phyloP scores from a whole-genome alignment of 345 rosid species.

The Lepidium africanum region DNA sequence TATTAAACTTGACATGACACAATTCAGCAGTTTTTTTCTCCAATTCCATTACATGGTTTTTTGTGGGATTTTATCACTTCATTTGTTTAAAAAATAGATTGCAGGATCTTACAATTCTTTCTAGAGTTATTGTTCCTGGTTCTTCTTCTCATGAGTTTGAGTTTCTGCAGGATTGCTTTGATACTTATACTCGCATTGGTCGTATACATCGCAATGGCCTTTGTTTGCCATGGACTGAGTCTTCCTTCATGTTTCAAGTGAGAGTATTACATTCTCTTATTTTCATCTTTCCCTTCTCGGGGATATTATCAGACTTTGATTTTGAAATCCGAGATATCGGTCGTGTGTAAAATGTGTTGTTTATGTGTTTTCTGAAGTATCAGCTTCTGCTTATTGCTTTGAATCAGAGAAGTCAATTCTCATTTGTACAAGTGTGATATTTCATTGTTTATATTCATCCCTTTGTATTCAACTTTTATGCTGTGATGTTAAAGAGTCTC shows the following conservation, averaged over 20 bases:
- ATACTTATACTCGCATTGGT: slow-evolving; percentile 53
- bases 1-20: background rate
- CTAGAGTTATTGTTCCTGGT: background rate
- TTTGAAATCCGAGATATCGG: background rate
- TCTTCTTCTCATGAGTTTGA: slow-evolving; percentile 7
- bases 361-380: background rate
- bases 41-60: background rate
- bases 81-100: background rate
- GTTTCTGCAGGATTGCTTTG: slow-evolving; percentile 56
- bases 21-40: background rate
- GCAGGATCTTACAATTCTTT: background rate
- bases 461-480: background rate
- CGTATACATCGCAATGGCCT: slow-evolving; percentile 61
- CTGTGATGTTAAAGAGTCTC: background rate
- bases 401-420: background rate
- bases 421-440: background rate
- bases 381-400: background rate
- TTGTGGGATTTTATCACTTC: background rate
- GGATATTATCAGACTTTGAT: background rate
- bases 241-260: slow-evolving; percentile 71
- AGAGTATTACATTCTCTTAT: slow-evolving; percentile 2
- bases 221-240: slow-evolving; percentile 70
- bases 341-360: slow-evolving; percentile 9
- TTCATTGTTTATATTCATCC: background rate
- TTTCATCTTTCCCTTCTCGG: background rate